These are phyloP conservation scores for Cyberlindnera euphorbiiphila DNA, from an alignment of 805 yeast species.

Conservation along the genomic window DNA sequence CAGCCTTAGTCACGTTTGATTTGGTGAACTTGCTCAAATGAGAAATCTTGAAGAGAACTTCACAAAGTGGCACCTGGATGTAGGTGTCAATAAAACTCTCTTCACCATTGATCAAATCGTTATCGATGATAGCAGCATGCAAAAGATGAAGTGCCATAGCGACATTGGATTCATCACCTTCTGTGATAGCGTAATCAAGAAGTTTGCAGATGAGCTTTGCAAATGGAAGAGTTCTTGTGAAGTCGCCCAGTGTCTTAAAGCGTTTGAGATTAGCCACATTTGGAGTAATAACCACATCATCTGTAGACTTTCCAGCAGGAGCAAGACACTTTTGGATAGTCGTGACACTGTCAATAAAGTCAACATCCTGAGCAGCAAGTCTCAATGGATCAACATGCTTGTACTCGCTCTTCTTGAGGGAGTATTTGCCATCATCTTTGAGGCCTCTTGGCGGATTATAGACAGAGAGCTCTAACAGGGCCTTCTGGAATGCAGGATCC, in stretches of 20 bases:
- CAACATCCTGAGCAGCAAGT: constrained; percentile 40
- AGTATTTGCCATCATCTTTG: constrained; percentile 63
- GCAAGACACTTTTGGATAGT: constrained; percentile 43
- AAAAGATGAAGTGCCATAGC: constrained; percentile 62
- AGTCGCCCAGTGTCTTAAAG: constrained; percentile 43
- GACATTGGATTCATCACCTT: constrained; percentile 49
- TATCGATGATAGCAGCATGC: constrained; percentile 59
- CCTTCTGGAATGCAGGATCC: constrained; percentile 50
- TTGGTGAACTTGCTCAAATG: constrained; percentile 47
- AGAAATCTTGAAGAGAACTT: constrained; percentile 47
- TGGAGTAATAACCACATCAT: constrained; percentile 49
- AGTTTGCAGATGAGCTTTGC: constrained; percentile 55
- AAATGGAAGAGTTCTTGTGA: constrained; percentile 49
- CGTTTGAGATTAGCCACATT: constrained; percentile 27
- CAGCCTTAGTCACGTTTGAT: constrained; percentile 50
- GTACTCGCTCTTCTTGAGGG: constrained; percentile 45
- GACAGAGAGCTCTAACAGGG: constrained; percentile 55
- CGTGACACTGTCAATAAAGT: constrained; percentile 49
- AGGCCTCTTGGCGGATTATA: constrained; percentile 65
- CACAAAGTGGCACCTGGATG: constrained; percentile 36
- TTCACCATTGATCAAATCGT: constrained; percentile 39
- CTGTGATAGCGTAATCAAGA: constrained; percentile 49
- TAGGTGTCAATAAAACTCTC: constrained; percentile 41
- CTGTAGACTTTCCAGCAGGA: constrained; percentile 13
- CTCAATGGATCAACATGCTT: constrained; percentile 56